Percentiles rank a stretch among this genome's conserved stretches.
Conservation (phyloP, 139 green algal genomes). For the Coelastrella sp. region DNA sequence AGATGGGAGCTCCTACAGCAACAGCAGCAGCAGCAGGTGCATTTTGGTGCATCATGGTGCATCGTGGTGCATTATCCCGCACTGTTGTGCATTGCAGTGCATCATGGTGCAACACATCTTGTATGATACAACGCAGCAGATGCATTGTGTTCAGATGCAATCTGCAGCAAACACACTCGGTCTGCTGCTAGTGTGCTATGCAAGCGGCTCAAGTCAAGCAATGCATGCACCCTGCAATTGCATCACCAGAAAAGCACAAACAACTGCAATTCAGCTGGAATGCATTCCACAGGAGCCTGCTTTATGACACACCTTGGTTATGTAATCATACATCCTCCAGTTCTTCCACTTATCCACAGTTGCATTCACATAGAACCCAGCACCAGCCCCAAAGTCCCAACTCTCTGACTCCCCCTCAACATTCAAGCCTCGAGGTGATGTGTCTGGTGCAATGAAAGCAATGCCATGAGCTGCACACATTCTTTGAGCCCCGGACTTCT, state of each 20-base stretch:
- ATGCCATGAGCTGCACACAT: constrained; percentile 78
- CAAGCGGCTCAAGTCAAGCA: too few species aligned
- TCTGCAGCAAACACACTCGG: too few species aligned
- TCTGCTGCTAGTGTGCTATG: too few species aligned
- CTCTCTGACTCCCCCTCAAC: constrained; percentile 86
- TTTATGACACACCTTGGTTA: constrained; percentile 72
- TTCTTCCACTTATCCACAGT: constrained; percentile 80
- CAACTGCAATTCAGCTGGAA: neutral
- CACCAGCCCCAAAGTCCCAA: constrained; percentile 45
- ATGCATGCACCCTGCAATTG: too few species aligned
- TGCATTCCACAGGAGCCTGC: neutral
- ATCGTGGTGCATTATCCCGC: too few species aligned
- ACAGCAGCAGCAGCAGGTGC: neutral
- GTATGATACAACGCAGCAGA: too few species aligned
- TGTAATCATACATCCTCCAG: constrained; percentile 97
- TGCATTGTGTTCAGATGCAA: too few species aligned
- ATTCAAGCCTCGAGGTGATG: constrained; percentile 88
- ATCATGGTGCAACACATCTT: neutral
- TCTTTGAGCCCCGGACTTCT: constrained; percentile 83
- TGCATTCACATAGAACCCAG: constrained; percentile 86
- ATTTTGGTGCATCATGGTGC: too few species aligned
- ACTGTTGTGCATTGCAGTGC: too few species aligned
- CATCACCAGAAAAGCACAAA: too few species aligned
- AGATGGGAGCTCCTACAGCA: constrained; percentile 60
- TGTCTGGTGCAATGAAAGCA: constrained; percentile 88